Base-by-base conservation (phyloP, 139 green algal genomes). In the Chlorella sp. region DNA sequence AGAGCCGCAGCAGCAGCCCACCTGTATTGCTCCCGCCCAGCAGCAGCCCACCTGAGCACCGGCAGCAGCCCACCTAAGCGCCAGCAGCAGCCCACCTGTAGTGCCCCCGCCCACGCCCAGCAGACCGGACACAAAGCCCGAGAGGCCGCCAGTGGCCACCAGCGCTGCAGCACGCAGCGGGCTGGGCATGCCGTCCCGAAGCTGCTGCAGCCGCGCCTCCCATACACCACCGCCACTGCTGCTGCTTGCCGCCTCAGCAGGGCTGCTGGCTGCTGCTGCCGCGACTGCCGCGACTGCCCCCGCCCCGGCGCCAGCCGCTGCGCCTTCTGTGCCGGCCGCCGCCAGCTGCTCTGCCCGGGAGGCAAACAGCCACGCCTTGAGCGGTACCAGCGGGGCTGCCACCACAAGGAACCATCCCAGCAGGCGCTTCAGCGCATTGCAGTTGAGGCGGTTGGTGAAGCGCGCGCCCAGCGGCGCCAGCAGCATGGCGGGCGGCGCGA, bases 51-150 rank as follows among this genome's bases (percentile, higher is more conserved):
- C 7, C 46, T 2, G 5, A 24, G 13, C 4, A 6, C 67, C 32
- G 22, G 36, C 67, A 24, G n/a, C 34, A 73, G 19, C n/a, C 30
- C 30, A 5, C 34, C n/a, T 24, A 16, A 20, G 6, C 26, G 2
- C 16, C 68, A 76, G 41, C 30, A 36, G 34, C 72, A 43, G 28
- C 73, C 62, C 34, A 80, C 73, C 46, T 32, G 92, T 80, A n/a
- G 89, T 94, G 38, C 87, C 91, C 32, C 89, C 90, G 11, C 92
- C 92, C 40, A 96, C 93, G 58, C 93, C 93, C 32, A 96, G 86
- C 51, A 96, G 85, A 3, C 93, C 93, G 17, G 77, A 90, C 13
- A 90, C 89, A 38, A 95, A 91, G 32, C 93, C 93, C 11, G 93
- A 89, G 28, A 95, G 16, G 9, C 69, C 60, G 44, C 93, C 93